These are phyloP conservation scores for Ceratocystis eucalypticola DNA, from an alignment of 2,329 filamentous ascomycete genomes.

Conservation along the genomic window DNA sequence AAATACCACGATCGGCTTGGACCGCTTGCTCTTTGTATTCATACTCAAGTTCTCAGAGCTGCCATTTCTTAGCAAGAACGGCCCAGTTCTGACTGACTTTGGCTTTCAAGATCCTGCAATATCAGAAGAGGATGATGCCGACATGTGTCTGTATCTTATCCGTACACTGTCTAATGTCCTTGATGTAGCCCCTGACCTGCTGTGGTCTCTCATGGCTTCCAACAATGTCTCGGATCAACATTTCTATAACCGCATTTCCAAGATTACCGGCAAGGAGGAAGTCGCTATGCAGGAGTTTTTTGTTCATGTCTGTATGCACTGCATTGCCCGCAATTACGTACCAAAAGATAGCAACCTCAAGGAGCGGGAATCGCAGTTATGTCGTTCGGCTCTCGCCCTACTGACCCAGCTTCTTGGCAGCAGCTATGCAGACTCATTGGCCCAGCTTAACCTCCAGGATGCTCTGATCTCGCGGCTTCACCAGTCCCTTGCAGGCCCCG, in stretches of 20 bases:
- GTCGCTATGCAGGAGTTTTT: conserved; percentile 55
- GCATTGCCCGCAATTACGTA: conserved; percentile 37
- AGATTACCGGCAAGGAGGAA: conserved; percentile 38
- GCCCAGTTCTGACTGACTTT: conserved; percentile 9
- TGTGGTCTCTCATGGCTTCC: conserved; percentile 57
- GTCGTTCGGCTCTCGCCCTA: conserved; percentile 55
- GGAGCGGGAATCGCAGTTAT: conserved; percentile 49
- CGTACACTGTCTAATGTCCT: conserved; percentile 61
- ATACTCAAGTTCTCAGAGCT: conserved; percentile 44
- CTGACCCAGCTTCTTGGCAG: conserved; percentile 56
- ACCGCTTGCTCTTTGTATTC: conserved; percentile 50
- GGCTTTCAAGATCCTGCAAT: conserved; percentile 22
- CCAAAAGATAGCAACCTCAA: conserved; percentile 26
- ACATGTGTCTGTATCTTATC: conserved; percentile 66
- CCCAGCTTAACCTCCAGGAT: conserved; percentile 54
- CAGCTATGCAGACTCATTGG: conserved; percentile 45
- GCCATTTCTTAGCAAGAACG: conserved; percentile 33
- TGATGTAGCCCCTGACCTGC: conserved; percentile 50
- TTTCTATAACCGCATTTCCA: conserved; percentile 29
- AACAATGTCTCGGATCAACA: conserved; percentile 40
- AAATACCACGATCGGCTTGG: conserved; percentile 48
- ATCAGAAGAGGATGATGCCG: conserved; percentile 52
- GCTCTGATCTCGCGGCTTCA: conserved; percentile 55
- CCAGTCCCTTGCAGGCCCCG: conserved; percentile 45
- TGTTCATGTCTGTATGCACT: conserved; percentile 50